phyloP scores from a whole-genome alignment of 2,329 filamentous ascomycete species.

The Diaporthe velutina region DNA sequence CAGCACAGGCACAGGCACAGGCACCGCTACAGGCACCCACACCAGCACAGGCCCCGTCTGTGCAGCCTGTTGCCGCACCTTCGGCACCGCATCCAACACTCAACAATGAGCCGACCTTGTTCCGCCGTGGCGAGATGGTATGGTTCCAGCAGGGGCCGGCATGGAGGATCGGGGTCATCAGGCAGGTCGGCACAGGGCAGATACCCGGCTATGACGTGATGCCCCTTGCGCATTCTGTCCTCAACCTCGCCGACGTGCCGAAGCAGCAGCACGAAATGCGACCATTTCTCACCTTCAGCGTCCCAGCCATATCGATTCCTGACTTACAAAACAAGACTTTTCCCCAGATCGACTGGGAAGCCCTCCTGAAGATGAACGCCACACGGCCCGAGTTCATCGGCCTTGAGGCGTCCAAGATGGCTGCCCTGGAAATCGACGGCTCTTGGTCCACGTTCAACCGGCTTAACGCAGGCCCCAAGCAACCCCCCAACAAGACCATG shows the following conservation, averaged over 20 bases:
- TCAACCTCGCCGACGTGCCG: conserved; percentile 41
- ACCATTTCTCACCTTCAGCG: conserved; percentile 54
- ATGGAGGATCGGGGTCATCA: conserved; percentile 52
- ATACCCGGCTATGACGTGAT: conserved; percentile 45
- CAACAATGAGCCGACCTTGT: conserved; percentile 41
- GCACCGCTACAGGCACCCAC: neutral
- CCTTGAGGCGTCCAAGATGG: conserved; percentile 55
- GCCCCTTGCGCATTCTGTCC: conserved; percentile 47
- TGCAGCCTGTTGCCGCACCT: conserved; percentile 7
- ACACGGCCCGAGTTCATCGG: conserved; percentile 44
- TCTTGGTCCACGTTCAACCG: conserved; percentile 51
- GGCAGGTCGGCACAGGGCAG: conserved; percentile 39
- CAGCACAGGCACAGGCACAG: neutral
- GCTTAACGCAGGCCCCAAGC: conserved; percentile 39
- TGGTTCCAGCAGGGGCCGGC: conserved; percentile 50
- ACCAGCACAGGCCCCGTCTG: neutral
- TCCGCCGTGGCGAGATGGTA: conserved; percentile 52
- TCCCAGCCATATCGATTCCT: conserved; percentile 46
- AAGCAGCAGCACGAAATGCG: conserved; percentile 49
- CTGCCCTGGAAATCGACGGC: conserved; percentile 51
- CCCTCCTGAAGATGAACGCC: conserved; percentile 39
- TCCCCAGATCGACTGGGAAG: conserved; percentile 48
- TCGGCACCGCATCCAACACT: conserved; percentile 13
- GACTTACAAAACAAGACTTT: conserved; percentile 46
- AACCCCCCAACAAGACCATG: conserved; percentile 39